These are phyloP conservation scores for Erythrophleum fordii DNA, from an alignment of 306 rosid species.

Conservation along the genomic window DNA sequence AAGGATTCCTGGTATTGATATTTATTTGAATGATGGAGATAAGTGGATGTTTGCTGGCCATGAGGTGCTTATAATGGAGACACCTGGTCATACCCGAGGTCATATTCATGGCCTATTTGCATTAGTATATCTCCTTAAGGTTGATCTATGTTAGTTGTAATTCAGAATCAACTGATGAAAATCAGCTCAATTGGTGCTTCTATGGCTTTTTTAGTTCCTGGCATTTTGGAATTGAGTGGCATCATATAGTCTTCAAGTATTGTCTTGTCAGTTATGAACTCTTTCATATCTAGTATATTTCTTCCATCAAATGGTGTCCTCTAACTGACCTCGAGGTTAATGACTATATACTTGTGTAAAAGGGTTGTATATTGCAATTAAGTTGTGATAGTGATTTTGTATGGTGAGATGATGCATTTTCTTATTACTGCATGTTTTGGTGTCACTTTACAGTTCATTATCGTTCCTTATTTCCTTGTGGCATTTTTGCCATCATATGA, in stretches of 20 bases:
- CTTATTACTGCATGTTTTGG: neutral
- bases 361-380: neutral
- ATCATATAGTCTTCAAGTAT: neutral
- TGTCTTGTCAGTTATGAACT: neutral
- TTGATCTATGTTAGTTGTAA: slow-evolving; percentile 4
- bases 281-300: neutral
- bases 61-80: slow-evolving; percentile 88
- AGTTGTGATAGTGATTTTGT: neutral
- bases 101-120: slow-evolving; percentile 33
- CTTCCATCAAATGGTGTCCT: neutral
- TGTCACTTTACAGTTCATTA: neutral
- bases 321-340: neutral
- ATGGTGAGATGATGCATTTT: neutral
- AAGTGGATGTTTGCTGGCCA: slow-evolving; percentile 99
- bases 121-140: slow-evolving; percentile 4
- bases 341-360: neutral
- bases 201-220: slow-evolving; percentile 14
- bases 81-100: slow-evolving; percentile 99
- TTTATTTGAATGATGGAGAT: slow-evolving; percentile 88
- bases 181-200: slow-evolving; percentile 1
- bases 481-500: neutral
- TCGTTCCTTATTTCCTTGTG: neutral
- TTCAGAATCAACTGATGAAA: slow-evolving; percentile 1
- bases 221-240: neutral
- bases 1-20: slow-evolving; percentile 89